These are phyloP conservation scores for Datisca glomerata DNA, from an alignment of 306 rosid genomes.

Conservation along the genomic window DNA sequence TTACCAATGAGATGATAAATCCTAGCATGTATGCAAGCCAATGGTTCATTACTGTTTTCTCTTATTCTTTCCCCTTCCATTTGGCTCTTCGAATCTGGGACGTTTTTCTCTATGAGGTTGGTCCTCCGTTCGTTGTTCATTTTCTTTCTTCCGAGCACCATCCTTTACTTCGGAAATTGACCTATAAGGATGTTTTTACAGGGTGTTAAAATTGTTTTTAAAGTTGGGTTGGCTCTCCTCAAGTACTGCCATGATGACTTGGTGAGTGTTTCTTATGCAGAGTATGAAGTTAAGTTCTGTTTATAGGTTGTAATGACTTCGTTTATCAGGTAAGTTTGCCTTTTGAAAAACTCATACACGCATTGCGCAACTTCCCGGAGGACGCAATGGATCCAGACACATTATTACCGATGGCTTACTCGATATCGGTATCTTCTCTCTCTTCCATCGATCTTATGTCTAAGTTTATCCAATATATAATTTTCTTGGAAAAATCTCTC, in stretches of 20 bases:
- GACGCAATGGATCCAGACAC: slow-evolving; percentile 89
- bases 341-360: slow-evolving; percentile 91
- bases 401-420: slow-evolving; percentile 78
- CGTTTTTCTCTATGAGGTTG: slow-evolving; percentile 87
- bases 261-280: slow-evolving; percentile 47
- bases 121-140: slow-evolving; percentile 15
- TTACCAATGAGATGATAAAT: slow-evolving; percentile 75
- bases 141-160: slow-evolving; percentile 7
- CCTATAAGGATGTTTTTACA: slow-evolving; percentile 19
- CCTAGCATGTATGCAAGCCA: slow-evolving; percentile 99
- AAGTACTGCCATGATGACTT: slow-evolving; percentile 89
- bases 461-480: background rate
- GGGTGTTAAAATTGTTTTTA: slow-evolving; percentile 92
- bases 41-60: slow-evolving; percentile 97
- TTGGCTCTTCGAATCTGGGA: slow-evolving; percentile 99
- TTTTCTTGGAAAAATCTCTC: background rate
- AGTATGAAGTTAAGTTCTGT: slow-evolving; percentile 4
- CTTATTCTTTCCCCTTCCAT: slow-evolving; percentile 96
- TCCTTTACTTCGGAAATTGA: slow-evolving; percentile 8
- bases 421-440: slow-evolving; percentile 58
- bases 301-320: no score
- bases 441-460: background rate
- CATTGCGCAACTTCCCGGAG: slow-evolving; percentile 85
- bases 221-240: slow-evolving; percentile 93
- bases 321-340: slow-evolving; percentile 64